phyloP scores from a whole-genome alignment of 1,284 basidiomycete species.

The Porogramme epimiltina region DNA sequence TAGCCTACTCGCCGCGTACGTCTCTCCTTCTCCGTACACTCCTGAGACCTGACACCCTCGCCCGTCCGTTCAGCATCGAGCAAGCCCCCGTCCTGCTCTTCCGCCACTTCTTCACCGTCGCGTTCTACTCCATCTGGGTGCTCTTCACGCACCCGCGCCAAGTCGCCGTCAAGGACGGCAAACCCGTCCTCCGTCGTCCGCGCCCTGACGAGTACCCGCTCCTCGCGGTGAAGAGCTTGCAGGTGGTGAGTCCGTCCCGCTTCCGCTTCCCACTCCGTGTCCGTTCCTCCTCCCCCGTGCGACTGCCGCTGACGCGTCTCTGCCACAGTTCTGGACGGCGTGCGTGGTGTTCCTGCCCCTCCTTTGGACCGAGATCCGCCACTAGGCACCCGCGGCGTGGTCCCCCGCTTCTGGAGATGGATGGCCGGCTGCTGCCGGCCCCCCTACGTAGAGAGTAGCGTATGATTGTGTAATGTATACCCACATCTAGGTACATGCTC shows the following conservation, averaged over 20 bases:
- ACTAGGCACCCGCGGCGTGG: too few relatives aligned
- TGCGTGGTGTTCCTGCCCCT: conserved; percentile 85
- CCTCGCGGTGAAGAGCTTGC: conserved; percentile 52
- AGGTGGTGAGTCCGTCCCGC: conserved; percentile 54
- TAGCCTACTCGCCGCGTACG: conserved; percentile 80
- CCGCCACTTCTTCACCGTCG: conserved; percentile 94
- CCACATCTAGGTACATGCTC: neutral
- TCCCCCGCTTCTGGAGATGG: too few relatives aligned
- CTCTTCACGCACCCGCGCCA: conserved; percentile 74
- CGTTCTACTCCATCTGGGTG: conserved; percentile 89
- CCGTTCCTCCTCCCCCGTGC: too few relatives aligned
- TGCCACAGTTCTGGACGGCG: conserved; percentile 79
- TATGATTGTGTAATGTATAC: conserved; percentile 4
- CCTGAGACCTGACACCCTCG: neutral
- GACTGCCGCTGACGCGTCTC: too few relatives aligned
- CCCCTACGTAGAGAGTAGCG: neutral
- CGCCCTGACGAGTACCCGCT: conserved; percentile 60
- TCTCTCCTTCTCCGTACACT: conserved; percentile 11
- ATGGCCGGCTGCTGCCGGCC: too few relatives aligned
- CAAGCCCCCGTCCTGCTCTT: conserved; percentile 81
- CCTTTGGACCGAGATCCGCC: conserved; percentile 81
- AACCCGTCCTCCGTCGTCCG: conserved; percentile 41
- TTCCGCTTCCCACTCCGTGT: neutral
- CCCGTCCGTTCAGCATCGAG: conserved; percentile 46
- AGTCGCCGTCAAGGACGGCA: conserved; percentile 29